phyloP scores from a whole-genome alignment of 352 stramenopile genomes.

The Ochromonadaceae sp. region DNA sequence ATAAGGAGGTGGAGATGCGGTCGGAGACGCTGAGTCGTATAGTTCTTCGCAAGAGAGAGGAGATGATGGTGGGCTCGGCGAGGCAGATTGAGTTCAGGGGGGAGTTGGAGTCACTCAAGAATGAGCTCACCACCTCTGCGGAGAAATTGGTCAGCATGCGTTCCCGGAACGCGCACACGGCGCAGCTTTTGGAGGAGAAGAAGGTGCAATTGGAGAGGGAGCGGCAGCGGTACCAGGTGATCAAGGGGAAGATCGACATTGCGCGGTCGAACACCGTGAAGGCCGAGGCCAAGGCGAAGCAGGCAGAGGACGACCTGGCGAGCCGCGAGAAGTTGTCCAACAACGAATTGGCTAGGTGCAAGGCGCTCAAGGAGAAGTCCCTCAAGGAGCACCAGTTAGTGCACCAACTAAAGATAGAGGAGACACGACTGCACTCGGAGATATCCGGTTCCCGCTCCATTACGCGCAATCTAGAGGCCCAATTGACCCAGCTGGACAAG shows the following conservation, averaged over 20 bases:
- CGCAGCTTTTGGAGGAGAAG: conserved; percentile 51
- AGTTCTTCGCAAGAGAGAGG: conserved; percentile 37
- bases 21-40: conserved; percentile 46
- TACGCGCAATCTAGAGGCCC: conserved; percentile 54
- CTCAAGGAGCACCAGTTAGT: conserved; percentile 73
- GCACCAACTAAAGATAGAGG: conserved; percentile 59
- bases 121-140: conserved; percentile 63
- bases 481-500: conserved; percentile 71
- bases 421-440: conserved; percentile 66
- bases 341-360: conserved; percentile 36
- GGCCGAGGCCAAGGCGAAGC: conserved; percentile 44
- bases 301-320: conserved; percentile 48
- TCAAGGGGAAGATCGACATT: conserved; percentile 50
- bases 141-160: conserved; percentile 57
- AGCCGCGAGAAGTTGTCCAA: conserved; percentile 37
- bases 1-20: conserved; percentile 51
- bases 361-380: conserved; percentile 68
- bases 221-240: conserved; percentile 37
- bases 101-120: conserved; percentile 77
- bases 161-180: conserved; percentile 49
- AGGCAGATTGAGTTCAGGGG: conserved; percentile 59
- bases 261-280: conserved; percentile 44
- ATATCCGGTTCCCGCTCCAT: conserved; percentile 54
- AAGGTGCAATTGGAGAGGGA: conserved; percentile 32
- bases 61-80: conserved; percentile 43